These are phyloP conservation scores for Rhytidiadelphus loreus DNA, from an alignment of 225 moss, liverwort and hornwort genomes.

Conservation along the genomic window DNA sequence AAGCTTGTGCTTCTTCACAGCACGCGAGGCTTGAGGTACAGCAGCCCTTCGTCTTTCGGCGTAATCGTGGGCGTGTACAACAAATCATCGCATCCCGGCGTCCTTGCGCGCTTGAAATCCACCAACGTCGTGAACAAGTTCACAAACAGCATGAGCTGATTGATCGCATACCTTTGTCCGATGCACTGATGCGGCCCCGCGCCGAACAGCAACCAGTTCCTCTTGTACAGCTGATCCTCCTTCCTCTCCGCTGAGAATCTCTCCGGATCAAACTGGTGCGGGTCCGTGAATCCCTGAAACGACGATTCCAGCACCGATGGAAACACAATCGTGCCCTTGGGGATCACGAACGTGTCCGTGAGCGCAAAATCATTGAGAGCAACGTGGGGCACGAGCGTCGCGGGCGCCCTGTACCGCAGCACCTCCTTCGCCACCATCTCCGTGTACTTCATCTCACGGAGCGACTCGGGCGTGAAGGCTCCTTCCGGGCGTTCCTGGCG, in stretches of 20 bases:
- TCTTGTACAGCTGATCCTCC: conserved; percentile 69
- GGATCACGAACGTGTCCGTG: conserved; percentile 66
- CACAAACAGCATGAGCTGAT: conserved; percentile 69
- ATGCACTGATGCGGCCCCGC: conserved; percentile 83
- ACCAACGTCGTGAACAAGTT: conserved; percentile 52
- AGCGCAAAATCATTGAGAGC: conserved; percentile 48
- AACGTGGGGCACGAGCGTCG: conserved; percentile 78
- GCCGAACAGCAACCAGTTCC: conserved; percentile 80
- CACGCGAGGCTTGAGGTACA: conserved; percentile 17
- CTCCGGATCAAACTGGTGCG: conserved; percentile 70
- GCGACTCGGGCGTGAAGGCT: conserved; percentile 44
- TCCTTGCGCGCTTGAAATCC: conserved; percentile 44
- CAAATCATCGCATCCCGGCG: conserved; percentile 66
- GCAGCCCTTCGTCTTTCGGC: conserved; percentile 72
- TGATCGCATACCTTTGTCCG: conserved; percentile 93
- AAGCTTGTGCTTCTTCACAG: background rate
- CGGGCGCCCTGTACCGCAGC: conserved; percentile 67
- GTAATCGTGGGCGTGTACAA: conserved; percentile 76
- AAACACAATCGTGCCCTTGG: conserved; percentile 78
- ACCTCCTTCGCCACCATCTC: conserved; percentile 86
- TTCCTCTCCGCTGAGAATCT: conserved; percentile 57
- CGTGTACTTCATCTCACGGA: conserved; percentile 71
- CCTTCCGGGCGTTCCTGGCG: conserved; percentile 24
- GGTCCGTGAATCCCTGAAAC: conserved; percentile 81
- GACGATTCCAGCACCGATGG: conserved; percentile 83